Evolutionary conservation across 495 filamentous ascomycete genomes (phyloP), one percentile per base, ranked within the genome.

Genomic region (Jackrogersella multiformis): DNA sequence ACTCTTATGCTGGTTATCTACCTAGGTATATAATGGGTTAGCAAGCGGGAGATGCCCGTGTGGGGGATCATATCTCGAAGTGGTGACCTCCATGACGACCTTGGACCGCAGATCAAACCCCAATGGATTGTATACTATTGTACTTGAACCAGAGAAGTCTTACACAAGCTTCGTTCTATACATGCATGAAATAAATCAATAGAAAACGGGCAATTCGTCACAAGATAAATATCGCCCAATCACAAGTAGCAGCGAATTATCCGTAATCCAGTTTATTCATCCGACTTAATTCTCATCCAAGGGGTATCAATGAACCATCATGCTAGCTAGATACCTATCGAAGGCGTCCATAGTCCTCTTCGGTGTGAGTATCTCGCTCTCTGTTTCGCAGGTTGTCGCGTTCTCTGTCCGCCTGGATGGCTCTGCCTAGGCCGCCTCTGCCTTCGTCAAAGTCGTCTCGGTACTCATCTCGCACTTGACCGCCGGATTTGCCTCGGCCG

Each of bases 401-500:
- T 72, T 86, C 75, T 57, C 88, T 80, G 67, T 89, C 87, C 10
- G 82, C 76, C 66, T 86, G 86, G 49, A 91, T 85, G 54, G 89
- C 88, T 46, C 90, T 81, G 1, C 84, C 84, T 35, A 85, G 61
- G 26, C 95, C 95, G 48, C 95, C 95, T 71, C 95, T 87, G 5
- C 95, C 95, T 15, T 96, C 93, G 71, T 99, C 95, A 72, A 89
- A 98, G 76, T 97, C 93, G 69, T 97, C 92, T 5, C 95, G 87
- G 78, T 99, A 99, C 79, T 98, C 96, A 74, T 99, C 95, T 42
- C 95, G 90, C 30, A 99, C 95, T 78, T 99, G 95, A 23, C 95
- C 95, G 57, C 95, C 95, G 56, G 92, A 96, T 76, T 97, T 97
- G 67, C 95, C 81, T 36, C 81, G 77, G 32, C 94, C 94, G 74